Evolutionary conservation across 2,329 filamentous ascomycete genomes (phyloP).

Genomic region (Colletotrichum sansevieriae): DNA sequence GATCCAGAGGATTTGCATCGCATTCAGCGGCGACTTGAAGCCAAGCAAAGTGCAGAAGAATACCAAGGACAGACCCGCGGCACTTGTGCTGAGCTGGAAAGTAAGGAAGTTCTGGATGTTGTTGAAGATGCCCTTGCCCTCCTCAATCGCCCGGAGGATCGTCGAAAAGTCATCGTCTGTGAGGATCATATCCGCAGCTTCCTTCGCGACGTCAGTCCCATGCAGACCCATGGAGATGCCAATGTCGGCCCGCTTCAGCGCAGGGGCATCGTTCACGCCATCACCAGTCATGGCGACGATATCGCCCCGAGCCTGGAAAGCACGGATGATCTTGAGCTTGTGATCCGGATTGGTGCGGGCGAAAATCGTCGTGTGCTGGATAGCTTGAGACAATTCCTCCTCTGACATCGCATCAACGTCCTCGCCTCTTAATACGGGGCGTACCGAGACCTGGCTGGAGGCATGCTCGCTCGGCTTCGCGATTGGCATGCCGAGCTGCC

Average conservation of each 20-base stretch:
- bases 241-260: slow-evolving; percentile 96
- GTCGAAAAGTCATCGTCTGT: slow-evolving; percentile 92
- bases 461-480: slow-evolving; percentile 65
- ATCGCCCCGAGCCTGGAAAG: slow-evolving; percentile 91
- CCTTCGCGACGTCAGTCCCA: slow-evolving; percentile 97
- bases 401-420: slow-evolving; percentile 95
- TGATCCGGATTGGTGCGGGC: slow-evolving; percentile 97
- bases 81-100: slow-evolving; percentile 97
- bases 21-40: slow-evolving; percentile 95
- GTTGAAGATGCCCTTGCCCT: slow-evolving; percentile 99
- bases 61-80: slow-evolving; percentile 90
- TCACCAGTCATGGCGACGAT: slow-evolving; percentile 99
- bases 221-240: slow-evolving; percentile 96
- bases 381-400: slow-evolving; percentile 84
- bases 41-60: slow-evolving; percentile 93
- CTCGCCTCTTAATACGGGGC: slow-evolving; percentile 85
- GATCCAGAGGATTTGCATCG: slow-evolving; percentile 99
- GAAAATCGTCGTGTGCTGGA: slow-evolving; percentile 92
- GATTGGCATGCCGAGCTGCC: slow-evolving; percentile 94
- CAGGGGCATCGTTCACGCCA: slow-evolving; percentile 97
- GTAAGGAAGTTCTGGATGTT: slow-evolving; percentile 99
- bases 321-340: slow-evolving; percentile 96
- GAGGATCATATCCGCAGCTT: slow-evolving; percentile 92
- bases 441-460: slow-evolving; percentile 70
- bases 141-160: slow-evolving; percentile 95